Conservation (phyloP, 2,329 filamentous ascomycete genomes). For the Cladophialophora psammophila region DNA sequence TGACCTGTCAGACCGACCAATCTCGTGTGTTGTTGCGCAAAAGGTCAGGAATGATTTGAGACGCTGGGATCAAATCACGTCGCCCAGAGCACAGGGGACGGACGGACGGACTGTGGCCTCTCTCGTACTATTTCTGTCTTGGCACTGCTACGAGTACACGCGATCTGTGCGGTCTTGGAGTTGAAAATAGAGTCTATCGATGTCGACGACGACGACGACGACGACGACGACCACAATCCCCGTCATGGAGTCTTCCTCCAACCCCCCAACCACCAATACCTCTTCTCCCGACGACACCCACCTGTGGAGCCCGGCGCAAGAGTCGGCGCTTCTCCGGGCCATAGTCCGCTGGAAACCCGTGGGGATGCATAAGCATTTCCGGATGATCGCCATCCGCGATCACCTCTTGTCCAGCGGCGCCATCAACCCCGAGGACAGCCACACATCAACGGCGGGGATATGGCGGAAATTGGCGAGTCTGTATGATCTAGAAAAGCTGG, state of each 20-base stretch:
- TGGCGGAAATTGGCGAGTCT: constrained; percentile 85
- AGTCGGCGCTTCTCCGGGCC: constrained; percentile 89
- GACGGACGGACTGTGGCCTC: too few species aligned
- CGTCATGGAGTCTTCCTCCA: constrained; percentile 1
- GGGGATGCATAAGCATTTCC: constrained; percentile 93
- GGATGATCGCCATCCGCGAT: constrained; percentile 85
- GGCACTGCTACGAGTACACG: too few species aligned
- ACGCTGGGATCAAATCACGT: too few species aligned
- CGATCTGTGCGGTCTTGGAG: too few species aligned
- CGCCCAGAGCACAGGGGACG: too few species aligned
- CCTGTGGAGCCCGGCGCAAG: constrained; percentile 94
- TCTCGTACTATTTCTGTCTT: too few species aligned
- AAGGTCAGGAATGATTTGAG: too few species aligned
- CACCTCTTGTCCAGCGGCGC: constrained; percentile 81
- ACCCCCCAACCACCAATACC: neutral
- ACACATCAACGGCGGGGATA: constrained; percentile 77
- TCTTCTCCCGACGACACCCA: constrained; percentile 16
- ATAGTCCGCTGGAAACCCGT: constrained; percentile 97
- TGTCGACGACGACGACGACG: too few species aligned
- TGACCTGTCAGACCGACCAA: too few species aligned
- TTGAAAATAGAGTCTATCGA: too few species aligned
- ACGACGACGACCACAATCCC: neutral
- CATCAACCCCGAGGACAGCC: constrained; percentile 70
- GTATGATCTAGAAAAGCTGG: constrained; percentile 85
- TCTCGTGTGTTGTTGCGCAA: too few species aligned